Evolutionary conservation across 441 rosid genomes (phyloP).

Genomic region (Gossypium trilobum): DNA sequence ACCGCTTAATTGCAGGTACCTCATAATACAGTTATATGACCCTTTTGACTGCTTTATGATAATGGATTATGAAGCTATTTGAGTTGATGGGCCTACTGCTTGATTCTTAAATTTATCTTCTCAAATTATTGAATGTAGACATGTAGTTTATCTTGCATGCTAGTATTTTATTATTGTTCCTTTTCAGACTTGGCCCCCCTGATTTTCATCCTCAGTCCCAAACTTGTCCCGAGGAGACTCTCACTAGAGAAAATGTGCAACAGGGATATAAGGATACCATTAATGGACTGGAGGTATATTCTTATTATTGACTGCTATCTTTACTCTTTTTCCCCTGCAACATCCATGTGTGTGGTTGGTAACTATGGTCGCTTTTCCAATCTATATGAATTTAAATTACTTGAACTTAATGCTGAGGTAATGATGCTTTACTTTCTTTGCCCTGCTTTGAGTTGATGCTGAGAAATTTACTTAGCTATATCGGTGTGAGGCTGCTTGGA

Average conservation of each 20-base stretch:
- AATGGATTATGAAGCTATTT: background rate
- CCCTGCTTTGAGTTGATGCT: background rate
- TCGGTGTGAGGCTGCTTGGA: background rate
- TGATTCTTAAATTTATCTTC: conserved; percentile 7
- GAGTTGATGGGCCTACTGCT: conserved; percentile 16
- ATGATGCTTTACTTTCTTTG: background rate
- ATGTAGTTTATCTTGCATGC: conserved; percentile 6
- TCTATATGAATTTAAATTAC: conserved; percentile 1
- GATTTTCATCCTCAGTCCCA: conserved; percentile 86
- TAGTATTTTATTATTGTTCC: conserved; percentile 9
- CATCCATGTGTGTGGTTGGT: background rate
- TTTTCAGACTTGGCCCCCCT: conserved; percentile 83
- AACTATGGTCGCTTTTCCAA: background rate
- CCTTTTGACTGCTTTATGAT: background rate
- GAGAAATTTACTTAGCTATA: background rate
- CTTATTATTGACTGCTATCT: background rate
- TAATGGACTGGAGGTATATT: conserved; percentile 89
- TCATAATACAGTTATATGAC: conserved; percentile 7
- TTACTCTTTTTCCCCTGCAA: background rate
- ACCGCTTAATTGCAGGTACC: conserved; percentile 68
- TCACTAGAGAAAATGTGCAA: conserved; percentile 69
- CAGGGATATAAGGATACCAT: conserved; percentile 86
- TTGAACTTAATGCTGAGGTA: background rate
- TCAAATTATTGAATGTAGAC: conserved; percentile 3
- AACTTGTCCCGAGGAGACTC: conserved; percentile 86